phyloP scores from a whole-genome alignment of 441 rosid species.

The Lepidium campestre region DNA sequence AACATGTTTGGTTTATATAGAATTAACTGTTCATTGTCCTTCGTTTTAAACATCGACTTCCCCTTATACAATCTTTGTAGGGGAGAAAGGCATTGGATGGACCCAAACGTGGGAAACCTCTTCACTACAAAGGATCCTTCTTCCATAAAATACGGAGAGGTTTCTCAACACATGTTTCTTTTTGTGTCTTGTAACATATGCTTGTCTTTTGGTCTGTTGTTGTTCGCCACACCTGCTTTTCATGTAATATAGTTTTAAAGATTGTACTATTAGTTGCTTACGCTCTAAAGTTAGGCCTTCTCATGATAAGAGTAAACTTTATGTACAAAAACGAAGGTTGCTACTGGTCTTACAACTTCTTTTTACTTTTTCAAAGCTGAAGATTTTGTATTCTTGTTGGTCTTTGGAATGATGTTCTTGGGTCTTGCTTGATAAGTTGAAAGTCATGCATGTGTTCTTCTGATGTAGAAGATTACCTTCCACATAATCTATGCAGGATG shows the following conservation, averaged over 20 bases:
- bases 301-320: slow-evolving; percentile 31
- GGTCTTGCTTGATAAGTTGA: slow-evolving; percentile 4
- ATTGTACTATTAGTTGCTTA: slow-evolving; percentile 78
- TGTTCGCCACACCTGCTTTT: slow-evolving; percentile 87
- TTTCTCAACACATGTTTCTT: slow-evolving; percentile 53
- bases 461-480: slow-evolving; percentile 41
- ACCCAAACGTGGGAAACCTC: slow-evolving; percentile 66
- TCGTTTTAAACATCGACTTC: background rate
- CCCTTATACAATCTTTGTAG: slow-evolving; percentile 26
- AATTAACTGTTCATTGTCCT: background rate
- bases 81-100: slow-evolving; percentile 88
- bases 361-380: slow-evolving; percentile 61
- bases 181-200: slow-evolving; percentile 47
- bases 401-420: background rate
- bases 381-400: slow-evolving; percentile 51
- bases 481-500: slow-evolving; percentile 64
- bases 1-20: slow-evolving; percentile 25
- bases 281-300: slow-evolving; percentile 49
- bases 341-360: slow-evolving; percentile 32
- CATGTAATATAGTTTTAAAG: slow-evolving; percentile 97
- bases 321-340: background rate
- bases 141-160: slow-evolving; percentile 79
- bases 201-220: slow-evolving; percentile 70
- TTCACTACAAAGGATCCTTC: slow-evolving; percentile 93
- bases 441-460: slow-evolving; percentile 6